Conservation (phyloP, 2,329 filamentous ascomycete species). For the Grosmannia clavigera region DNA sequence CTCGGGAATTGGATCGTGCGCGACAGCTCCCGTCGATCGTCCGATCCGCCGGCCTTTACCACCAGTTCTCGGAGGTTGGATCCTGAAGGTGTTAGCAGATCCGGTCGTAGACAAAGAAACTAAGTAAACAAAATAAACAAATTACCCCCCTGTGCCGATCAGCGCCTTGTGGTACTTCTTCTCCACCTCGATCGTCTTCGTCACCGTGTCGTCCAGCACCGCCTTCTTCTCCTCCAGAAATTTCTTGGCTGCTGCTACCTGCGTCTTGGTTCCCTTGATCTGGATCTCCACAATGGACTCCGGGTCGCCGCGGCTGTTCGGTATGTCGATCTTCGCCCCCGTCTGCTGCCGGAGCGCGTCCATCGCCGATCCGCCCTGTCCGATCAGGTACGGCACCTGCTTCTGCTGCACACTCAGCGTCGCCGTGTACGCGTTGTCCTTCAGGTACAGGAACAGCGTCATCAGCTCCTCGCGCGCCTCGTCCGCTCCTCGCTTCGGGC, state of each 20-base stretch:
- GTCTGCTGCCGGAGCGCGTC: constrained; percentile 77
- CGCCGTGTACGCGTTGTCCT: constrained; percentile 73
- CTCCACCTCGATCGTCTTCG: constrained; percentile 77
- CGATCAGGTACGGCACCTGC: constrained; percentile 89
- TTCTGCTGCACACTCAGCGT: constrained; percentile 78
- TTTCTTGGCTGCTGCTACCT: constrained; percentile 87
- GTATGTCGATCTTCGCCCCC: constrained; percentile 84
- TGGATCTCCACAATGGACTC: constrained; percentile 68
- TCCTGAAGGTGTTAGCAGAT: constrained; percentile 34
- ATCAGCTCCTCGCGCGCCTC: constrained; percentile 84
- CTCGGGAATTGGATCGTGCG: constrained; percentile 93
- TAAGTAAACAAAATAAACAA: constrained; percentile 10
- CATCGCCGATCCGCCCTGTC: constrained; percentile 79
- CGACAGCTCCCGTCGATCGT: constrained; percentile 70
- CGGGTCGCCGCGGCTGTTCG: constrained; percentile 61
- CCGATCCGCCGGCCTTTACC: constrained; percentile 74
- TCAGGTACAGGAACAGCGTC: constrained; percentile 75
- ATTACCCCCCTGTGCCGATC: constrained; percentile 73
- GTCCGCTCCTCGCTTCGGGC: constrained; percentile 86
- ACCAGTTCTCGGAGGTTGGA: constrained; percentile 80
- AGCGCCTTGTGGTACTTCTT: constrained; percentile 84
- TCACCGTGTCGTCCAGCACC: constrained; percentile 81
- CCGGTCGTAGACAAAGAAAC: not conserved
- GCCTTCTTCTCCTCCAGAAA: constrained; percentile 75
- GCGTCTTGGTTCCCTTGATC: constrained; percentile 82